Evolutionary conservation across 805 yeast genomes (phyloP), one percentile per base, ranked within the genome.

Genomic region (Priceomyces castillae): DNA sequence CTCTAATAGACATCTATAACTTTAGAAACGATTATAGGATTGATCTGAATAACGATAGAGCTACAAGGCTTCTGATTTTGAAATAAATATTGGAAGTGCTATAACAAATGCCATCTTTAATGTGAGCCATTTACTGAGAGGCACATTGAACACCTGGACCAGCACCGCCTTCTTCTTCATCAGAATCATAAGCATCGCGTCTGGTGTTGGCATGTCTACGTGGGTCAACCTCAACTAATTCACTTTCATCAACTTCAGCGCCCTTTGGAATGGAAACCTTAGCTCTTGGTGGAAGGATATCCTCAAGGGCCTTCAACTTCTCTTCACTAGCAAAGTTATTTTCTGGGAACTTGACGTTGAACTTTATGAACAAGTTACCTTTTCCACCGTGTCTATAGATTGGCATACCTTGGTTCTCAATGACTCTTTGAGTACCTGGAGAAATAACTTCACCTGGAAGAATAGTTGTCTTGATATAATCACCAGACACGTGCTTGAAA

Each of bases 401-500:
- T 53, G 99, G 99, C 99, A 94, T 94, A 82, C 99, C 99, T 69
- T 92, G 90, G 58, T 83, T 88, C 55, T 85, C 89, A 50, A 94
- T 72, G 43, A 89, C 89, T 71, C 89, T 90, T 57, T 82, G 73
- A 34, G 74, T 64, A 51, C 87, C 95, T 40, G 98, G 97, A 25
- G 90, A 58, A 50, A 94, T 85, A 48, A 92, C 90, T 71, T 92
- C 97, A 64, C 98, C 98, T 43, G 97, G 94, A 40, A 85, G 71
- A 49, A 90, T 81, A 30, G 78, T 74, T 46, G 90, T 80, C 76
- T 90, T 88, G 59, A 92, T 73, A 78, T 82, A 89, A 57, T 90
- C 97, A 52, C 96, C 97, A 54, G 89, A 86, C 46, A 94, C 82
- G 62, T 92, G 97, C 74, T 90, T 78, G 63, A 94, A 73, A 30